Evolutionary conservation across 768 basidiomycete species (phyloP).

Genomic region (Suillus weaverae): DNA sequence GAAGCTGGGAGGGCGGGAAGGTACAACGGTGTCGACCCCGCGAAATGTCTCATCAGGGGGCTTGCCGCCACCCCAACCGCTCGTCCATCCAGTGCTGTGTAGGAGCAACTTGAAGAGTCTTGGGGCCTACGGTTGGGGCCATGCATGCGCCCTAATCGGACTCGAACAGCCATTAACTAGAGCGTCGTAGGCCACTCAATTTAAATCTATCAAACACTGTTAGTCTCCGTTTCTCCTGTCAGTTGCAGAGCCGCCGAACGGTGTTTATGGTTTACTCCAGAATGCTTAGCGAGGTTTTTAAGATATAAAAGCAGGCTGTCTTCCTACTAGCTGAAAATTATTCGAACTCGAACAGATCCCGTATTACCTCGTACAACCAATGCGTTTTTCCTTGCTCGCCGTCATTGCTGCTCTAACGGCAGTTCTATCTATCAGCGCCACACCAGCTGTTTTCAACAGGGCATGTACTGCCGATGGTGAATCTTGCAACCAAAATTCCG

Average conservation of each 20-base stretch:
- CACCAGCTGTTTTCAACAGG: not conserved
- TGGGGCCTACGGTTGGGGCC: too few species aligned
- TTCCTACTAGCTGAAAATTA: not conserved
- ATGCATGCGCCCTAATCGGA: too few species aligned
- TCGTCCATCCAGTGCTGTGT: too few species aligned
- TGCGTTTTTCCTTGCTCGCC: not conserved
- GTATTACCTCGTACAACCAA: not conserved
- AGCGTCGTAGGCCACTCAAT: not conserved
- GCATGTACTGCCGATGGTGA: not conserved
- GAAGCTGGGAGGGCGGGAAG: too few species aligned
- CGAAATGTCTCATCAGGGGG: too few species aligned
- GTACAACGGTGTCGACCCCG: too few species aligned
- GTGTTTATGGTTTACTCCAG: not conserved
- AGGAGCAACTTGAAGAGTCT: too few species aligned
- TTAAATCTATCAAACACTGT: not conserved
- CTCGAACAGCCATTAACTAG: too few species aligned
- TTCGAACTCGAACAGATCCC: not conserved
- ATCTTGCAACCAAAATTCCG: not conserved
- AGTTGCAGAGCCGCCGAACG: not conserved
- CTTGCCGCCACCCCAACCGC: too few species aligned
- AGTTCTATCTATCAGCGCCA: not conserved
- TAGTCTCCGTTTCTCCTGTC: not conserved
- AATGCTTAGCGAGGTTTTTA: too few species aligned
- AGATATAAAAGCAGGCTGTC: too few species aligned
- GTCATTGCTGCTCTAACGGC: not conserved